Evolutionary conservation across 257 asterid genomes (phyloP).

Genomic region (Solanum chmielewskii): DNA sequence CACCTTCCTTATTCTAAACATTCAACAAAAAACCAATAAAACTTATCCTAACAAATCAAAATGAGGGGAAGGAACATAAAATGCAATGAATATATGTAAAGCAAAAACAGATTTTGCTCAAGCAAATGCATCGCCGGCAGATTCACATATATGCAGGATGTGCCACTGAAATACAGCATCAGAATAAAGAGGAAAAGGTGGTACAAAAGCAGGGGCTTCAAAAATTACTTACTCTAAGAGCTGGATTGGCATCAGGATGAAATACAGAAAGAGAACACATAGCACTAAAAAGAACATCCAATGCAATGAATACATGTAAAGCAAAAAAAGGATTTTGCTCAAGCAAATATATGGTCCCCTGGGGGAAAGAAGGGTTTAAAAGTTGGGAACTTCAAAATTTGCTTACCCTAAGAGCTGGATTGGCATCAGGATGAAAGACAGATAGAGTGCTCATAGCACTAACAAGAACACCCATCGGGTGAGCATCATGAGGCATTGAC

Average conservation of each 20-base stretch:
- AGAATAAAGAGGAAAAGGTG: neutral
- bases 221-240: slow-evolving; percentile 30
- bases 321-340: neutral
- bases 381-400: neutral
- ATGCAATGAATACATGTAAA: neutral
- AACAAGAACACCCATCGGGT: slow-evolving; percentile 99
- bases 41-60: neutral
- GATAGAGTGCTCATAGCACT: slow-evolving; percentile 94
- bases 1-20: neutral
- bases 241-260: slow-evolving; percentile 95
- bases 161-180: neutral
- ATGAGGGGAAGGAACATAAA: neutral
- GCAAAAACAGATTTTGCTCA: neutral
- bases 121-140: neutral
- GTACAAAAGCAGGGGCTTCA: neutral
- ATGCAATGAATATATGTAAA: neutral
- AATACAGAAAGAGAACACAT: slow-evolving; percentile 75
- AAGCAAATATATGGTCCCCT: neutral
- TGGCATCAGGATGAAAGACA: slow-evolving; percentile 92
- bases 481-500: slow-evolving; percentile 98
- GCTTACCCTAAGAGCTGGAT: slow-evolving; percentile 92
- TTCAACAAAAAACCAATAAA: neutral
- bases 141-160: neutral
- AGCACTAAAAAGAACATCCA: slow-evolving; percentile 38
- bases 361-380: neutral